Base-by-base conservation (phyloP, 2,329 filamentous ascomycete species). In the Thelonectria discophora region DNA sequence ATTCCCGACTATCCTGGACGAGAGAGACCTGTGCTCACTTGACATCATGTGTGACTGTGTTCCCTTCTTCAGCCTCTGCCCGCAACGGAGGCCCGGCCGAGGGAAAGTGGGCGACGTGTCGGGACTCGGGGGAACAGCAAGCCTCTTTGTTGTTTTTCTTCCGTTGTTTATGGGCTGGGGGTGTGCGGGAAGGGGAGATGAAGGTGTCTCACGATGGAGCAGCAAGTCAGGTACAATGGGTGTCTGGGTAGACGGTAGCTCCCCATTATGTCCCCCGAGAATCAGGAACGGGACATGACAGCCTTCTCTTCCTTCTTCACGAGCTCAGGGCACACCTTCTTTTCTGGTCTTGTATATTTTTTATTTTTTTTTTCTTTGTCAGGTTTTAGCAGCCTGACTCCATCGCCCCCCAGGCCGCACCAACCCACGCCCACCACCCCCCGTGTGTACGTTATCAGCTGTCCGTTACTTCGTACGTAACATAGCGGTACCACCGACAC, bases 1-100 rank as follows among this genome's bases (percentile, higher is more conserved):
- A n/a, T n/a, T 68, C 55, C 66, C 66, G 66, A 62, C 53, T 57
- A 48, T 58, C 42, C 65, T 68, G 67, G 59, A 39, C 45, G 47
- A 51, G 42, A 47, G n/a, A 20, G 17, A 32, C 17, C 15, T 27
- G 37, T 52, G 62, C 52, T 54, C 43, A 55, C 47, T 58, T 68
- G 62, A 68, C 55, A 62, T 69, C 59, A 64, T 60, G 55, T 46
- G 62, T 58, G 50, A 51, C 20, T 42, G 13, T 24, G n/a, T 24
- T 30, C 37, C 42, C 48, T 30, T 15, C 39, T 24, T 30, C 24
- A 47, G 39, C 20, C 15, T 34, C 39, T 27, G 39, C 20, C 27
- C 27, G 20, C 20, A 21, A n/a, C 21, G 17, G 32, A 5, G 45
- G 7, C 11, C 7, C 3, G 32, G 21, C 13, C 12, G 47, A 30